Percentiles rank a stretch among this genome's conserved stretches.
Evolutionary conservation across 2,329 filamentous ascomycete genomes (phyloP).

Genomic region (Diaporthe humulicola): DNA sequence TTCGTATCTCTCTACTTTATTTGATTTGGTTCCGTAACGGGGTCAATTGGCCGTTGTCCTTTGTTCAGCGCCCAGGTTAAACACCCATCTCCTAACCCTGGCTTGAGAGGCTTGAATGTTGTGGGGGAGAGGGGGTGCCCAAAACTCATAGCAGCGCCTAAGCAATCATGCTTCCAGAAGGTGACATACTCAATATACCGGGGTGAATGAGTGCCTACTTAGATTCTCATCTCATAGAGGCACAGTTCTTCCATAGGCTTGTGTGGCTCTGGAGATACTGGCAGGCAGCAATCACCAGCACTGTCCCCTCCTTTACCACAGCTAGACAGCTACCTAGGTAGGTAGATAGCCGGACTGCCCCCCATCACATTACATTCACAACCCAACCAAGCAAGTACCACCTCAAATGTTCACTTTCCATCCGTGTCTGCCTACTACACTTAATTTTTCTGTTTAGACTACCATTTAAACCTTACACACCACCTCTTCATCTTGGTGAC

Average conservation of each 20-base stretch:
- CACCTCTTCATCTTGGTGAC: neutral
- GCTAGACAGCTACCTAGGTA: neutral
- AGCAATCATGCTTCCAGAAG: neutral
- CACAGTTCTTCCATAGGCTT: neutral
- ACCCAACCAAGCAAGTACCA: no score
- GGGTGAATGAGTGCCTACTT: neutral
- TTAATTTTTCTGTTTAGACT: neutral
- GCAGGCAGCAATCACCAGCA: neutral
- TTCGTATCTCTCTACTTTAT: neutral
- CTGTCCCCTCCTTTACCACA: neutral
- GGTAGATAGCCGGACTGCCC: neutral
- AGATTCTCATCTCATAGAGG: neutral
- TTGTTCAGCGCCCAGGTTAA: neutral
- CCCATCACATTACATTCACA: neutral
- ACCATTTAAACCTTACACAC: neutral
- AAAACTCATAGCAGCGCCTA: neutral
- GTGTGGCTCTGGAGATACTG: neutral
- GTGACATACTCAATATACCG: neutral
- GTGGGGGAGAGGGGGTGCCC: neutral
- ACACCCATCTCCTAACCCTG: neutral
- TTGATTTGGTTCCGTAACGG: neutral
- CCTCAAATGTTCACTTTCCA: no score
- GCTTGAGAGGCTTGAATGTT: no score
- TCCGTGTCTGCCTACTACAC: neutral
- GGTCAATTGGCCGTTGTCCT: neutral